Evolutionary conservation across 257 asterid genomes (phyloP).

Genomic region (Orobanche coerulescens): DNA sequence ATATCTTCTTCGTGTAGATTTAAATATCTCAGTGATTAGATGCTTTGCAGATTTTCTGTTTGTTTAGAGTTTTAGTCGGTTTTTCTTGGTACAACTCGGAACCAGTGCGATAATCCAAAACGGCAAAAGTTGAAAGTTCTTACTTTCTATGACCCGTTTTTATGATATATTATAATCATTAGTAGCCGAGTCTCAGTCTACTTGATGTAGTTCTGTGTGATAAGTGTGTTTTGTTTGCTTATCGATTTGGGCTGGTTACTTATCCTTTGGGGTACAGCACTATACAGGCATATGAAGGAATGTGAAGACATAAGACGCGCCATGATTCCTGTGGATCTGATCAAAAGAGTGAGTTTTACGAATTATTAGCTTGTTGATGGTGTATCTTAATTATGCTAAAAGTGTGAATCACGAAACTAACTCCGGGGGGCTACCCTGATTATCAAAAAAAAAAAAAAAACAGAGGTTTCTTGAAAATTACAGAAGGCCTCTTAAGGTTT

Average conservation of each 20-base stretch:
- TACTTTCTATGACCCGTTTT: not conserved
- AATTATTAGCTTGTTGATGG: not conserved
- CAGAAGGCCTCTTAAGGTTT: too few species aligned
- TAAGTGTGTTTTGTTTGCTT: constrained; percentile 11
- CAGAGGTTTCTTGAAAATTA: too few species aligned
- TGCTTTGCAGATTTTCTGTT: too few species aligned
- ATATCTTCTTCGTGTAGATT: not conserved
- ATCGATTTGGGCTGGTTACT: not conserved
- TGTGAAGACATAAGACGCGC: constrained; percentile 70
- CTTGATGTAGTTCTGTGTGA: not conserved
- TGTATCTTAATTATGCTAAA: too few species aligned
- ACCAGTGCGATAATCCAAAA: not conserved
- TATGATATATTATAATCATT: not conserved
- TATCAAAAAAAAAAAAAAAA: too few species aligned
- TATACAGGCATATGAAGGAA: constrained; percentile 49
- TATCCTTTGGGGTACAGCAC: constrained; percentile 37
- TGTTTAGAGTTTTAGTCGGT: too few species aligned
- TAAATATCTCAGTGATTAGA: too few species aligned
- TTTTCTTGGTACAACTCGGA: not conserved
- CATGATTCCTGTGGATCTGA: constrained; percentile 75
- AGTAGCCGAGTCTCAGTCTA: not conserved
- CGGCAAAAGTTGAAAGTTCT: too few species aligned
- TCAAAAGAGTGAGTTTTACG: constrained; percentile 53
- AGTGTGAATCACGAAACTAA: too few species aligned
- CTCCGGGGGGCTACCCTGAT: too few species aligned